Conservation (phyloP, 768 basidiomycete genomes). For the Hypholoma sublateritium region DNA sequence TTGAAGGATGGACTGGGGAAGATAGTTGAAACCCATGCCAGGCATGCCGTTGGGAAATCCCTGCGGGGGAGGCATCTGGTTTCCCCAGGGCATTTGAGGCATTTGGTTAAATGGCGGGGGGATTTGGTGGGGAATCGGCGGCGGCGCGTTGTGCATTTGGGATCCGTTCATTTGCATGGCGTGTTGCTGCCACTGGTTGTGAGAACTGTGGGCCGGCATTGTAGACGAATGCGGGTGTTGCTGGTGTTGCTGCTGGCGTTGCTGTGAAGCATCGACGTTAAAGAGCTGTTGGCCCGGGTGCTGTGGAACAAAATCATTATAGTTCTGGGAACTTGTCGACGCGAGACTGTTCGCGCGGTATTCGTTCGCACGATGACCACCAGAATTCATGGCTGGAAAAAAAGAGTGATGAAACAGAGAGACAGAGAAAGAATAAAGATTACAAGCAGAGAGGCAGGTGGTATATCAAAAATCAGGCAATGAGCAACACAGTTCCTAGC, state of each 20-base stretch:
- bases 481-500: not conserved
- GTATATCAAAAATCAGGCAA: not conserved
- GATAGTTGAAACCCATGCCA: slow-evolving; percentile 36
- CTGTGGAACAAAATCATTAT: slow-evolving; percentile 27
- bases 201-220: slow-evolving; percentile 26
- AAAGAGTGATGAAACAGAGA: not conserved
- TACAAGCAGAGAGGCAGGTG: not conserved
- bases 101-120: slow-evolving; percentile 31
- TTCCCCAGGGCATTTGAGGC: slow-evolving; percentile 28
- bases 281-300: slow-evolving; percentile 17
- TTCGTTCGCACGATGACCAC: slow-evolving; percentile 24
- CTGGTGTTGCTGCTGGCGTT: slow-evolving; percentile 14
- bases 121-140: slow-evolving; percentile 11
- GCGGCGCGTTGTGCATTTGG: slow-evolving; percentile 8
- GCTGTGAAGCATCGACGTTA: slow-evolving; percentile 14
- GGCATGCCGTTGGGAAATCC: slow-evolving; percentile 31
- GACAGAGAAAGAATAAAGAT: not conserved
- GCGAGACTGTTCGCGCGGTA: slow-evolving; percentile 28
- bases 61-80: slow-evolving; percentile 27
- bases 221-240: slow-evolving; percentile 13
- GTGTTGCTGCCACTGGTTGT: slow-evolving; percentile 29
- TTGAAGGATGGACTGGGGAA: slow-evolving; percentile 56
- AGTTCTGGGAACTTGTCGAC: slow-evolving; percentile 35
- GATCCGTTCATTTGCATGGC: slow-evolving; percentile 20
- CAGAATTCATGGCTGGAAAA: slow-evolving; percentile 23